These are phyloP conservation scores for Buddleja alternifolia DNA, from an alignment of 257 asterid species.

Conservation along the genomic window DNA sequence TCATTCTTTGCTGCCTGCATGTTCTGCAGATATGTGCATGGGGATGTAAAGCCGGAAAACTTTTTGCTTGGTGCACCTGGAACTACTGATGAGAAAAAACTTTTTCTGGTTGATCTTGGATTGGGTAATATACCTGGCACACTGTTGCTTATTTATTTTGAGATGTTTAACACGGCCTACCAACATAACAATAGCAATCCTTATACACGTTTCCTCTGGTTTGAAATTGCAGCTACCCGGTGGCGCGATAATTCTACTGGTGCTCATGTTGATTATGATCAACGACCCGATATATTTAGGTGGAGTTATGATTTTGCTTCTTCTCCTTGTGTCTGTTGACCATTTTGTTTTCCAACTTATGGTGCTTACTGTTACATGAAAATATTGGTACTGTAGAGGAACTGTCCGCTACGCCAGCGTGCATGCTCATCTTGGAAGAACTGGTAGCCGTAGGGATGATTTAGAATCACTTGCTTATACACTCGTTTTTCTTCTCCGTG, in stretches of 20 bases:
- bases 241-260: conserved; percentile 72
- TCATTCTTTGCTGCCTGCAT: not conserved
- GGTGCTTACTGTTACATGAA: conserved; percentile 10
- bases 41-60: conserved; percentile 82
- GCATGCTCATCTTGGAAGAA: conserved; percentile 70
- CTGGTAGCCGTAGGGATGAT: conserved; percentile 71
- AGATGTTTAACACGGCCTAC: not conserved
- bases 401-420: conserved; percentile 69
- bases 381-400: conserved; percentile 51
- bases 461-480: conserved; percentile 70
- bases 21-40: conserved; percentile 67
- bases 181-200: not conserved
- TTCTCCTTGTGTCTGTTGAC: conserved; percentile 1
- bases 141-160: conserved; percentile 6
- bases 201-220: conserved; percentile 5
- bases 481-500: conserved; percentile 57
- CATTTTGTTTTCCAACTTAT: not conserved
- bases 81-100: conserved; percentile 73
- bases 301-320: conserved; percentile 18
- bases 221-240: conserved; percentile 53
- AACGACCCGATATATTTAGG: conserved; percentile 80
- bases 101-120: conserved; percentile 78
- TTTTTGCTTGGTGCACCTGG: conserved; percentile 83
- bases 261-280: conserved; percentile 75
- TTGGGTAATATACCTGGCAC: conserved; percentile 47